phyloP scores from a whole-genome alignment of 2,329 filamentous ascomycete species.

The Arthrobotrys iridis region DNA sequence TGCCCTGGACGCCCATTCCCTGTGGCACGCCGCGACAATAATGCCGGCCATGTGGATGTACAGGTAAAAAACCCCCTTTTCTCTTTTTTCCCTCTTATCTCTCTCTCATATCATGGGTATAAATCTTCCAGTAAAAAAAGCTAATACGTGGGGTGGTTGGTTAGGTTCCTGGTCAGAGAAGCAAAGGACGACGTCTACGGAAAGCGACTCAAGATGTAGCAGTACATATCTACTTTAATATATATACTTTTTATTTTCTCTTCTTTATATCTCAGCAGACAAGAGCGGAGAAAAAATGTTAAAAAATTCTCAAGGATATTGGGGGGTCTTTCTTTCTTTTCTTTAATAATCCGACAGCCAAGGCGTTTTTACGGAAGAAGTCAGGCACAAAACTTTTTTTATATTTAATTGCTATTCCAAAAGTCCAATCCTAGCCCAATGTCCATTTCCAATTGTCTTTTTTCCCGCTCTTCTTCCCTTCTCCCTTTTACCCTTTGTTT shows the following conservation, averaged over 20 bases:
- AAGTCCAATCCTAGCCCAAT: too few relatives aligned
- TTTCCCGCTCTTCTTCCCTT: neutral
- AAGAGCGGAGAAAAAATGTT: too few relatives aligned
- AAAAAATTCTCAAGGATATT: too few relatives aligned
- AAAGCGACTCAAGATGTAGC: slow-evolving; percentile 52
- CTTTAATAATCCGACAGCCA: neutral
- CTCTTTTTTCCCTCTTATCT: neutral
- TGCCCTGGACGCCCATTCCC: slow-evolving; percentile 87
- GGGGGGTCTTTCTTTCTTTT: too few relatives aligned
- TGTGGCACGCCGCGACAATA: slow-evolving; percentile 97
- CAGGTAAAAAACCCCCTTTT: slow-evolving; percentile 8
- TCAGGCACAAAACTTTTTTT: too few relatives aligned
- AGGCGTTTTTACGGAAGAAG: too few relatives aligned
- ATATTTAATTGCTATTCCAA: too few relatives aligned
- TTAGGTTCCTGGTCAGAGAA: slow-evolving; percentile 43
- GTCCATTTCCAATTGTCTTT: neutral
- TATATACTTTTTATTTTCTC: neutral
- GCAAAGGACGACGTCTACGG: slow-evolving; percentile 50
- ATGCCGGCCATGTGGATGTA: slow-evolving; percentile 90
- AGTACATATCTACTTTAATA: too few relatives aligned
- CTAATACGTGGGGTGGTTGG: neutral
- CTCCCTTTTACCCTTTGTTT: neutral
- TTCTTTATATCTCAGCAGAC: too few relatives aligned
- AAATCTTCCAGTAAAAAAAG: neutral
- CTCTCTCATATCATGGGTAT: neutral